Evolutionary conservation across 176 grass and related monocot genomes (phyloP).

Genomic region (Aegilops umbellulata): DNA sequence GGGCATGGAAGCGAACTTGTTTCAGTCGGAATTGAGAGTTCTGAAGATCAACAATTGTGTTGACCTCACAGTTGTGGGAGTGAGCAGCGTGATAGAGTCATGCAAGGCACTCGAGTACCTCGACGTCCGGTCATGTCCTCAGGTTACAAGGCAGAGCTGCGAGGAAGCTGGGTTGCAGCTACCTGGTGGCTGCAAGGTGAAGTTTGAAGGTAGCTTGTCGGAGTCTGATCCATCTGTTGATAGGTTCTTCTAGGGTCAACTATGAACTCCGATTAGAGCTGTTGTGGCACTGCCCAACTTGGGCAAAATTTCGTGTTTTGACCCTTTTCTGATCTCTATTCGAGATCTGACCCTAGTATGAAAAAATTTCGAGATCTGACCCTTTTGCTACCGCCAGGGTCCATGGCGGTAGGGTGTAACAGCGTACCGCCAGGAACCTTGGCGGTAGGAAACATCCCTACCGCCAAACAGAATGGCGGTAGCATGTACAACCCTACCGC

Average conservation of each 20-base stretch:
- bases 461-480: no score
- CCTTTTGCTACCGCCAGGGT: no score
- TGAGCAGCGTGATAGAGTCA: slow-evolving; percentile 28
- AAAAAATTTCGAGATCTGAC: no score
- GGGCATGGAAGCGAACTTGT: slow-evolving; percentile 12
- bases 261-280: slow-evolving; percentile 1
- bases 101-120: slow-evolving; percentile 64
- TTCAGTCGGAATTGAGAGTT: slow-evolving; percentile 47
- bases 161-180: slow-evolving; percentile 73
- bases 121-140: slow-evolving; percentile 67
- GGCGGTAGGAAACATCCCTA: no score
- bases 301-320: no score
- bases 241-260: slow-evolving; percentile 53
- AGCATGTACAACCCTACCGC: no score
- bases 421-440: no score
- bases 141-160: slow-evolving; percentile 50
- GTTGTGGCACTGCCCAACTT: background rate
- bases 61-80: slow-evolving; percentile 43
- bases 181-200: slow-evolving; percentile 62
- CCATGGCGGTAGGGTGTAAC: no score
- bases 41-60: slow-evolving; percentile 57
- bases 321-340: no score
- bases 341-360: no score
- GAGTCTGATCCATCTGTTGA: slow-evolving; percentile 41
- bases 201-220: slow-evolving; percentile 60